A percentile compares a stretch with the other conserved stretches of the same genome.
These are phyloP conservation scores for Scedosporium apiospermum DNA, from an alignment of 2,329 filamentous ascomycete genomes.

Conservation along the genomic window DNA sequence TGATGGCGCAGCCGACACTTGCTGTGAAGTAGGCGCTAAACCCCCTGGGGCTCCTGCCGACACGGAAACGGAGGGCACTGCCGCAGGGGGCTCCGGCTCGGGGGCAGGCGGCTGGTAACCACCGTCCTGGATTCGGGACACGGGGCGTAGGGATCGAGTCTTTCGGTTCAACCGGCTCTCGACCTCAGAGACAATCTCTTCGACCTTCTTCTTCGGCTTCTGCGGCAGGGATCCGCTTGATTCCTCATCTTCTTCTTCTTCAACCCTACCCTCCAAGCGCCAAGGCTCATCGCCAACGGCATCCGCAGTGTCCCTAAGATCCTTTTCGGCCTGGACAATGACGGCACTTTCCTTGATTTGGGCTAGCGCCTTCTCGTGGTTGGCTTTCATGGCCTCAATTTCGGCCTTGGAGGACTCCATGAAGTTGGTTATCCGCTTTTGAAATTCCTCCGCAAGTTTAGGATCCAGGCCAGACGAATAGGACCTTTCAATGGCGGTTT, in stretches of 20 bases:
- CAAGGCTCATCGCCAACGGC: constrained; percentile 51
- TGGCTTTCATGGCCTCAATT: constrained; percentile 73
- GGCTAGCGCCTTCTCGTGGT: constrained; percentile 66
- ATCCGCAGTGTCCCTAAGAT: constrained; percentile 58
- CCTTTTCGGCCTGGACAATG: constrained; percentile 65
- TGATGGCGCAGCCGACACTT: constrained; percentile 45
- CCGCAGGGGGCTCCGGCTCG: constrained; percentile 26
- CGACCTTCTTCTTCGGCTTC: constrained; percentile 46
- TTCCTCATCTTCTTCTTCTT: constrained; percentile 40
- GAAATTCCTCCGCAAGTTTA: constrained; percentile 76
- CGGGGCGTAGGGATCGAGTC: constrained; percentile 52
- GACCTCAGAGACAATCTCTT: constrained; percentile 66
- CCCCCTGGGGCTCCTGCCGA: constrained; percentile 12
- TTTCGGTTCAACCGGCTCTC: constrained; percentile 61
- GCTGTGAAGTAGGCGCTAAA: constrained; percentile 28
- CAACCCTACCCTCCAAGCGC: constrained; percentile 49
- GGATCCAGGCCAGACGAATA: constrained; percentile 56
- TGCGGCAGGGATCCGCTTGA: constrained; percentile 23
- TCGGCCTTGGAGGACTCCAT: constrained; percentile 67
- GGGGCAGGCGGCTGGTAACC: constrained; percentile 57
- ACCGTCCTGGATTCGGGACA: constrained; percentile 68
- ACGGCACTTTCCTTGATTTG: constrained; percentile 63
- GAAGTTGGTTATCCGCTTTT: constrained; percentile 64
- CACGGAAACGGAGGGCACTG: constrained; percentile 9
- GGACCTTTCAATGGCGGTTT: constrained; percentile 42